Base-by-base conservation (phyloP, 1,284 basidiomycete genomes). In the Fomitiporia mediterranea region DNA sequence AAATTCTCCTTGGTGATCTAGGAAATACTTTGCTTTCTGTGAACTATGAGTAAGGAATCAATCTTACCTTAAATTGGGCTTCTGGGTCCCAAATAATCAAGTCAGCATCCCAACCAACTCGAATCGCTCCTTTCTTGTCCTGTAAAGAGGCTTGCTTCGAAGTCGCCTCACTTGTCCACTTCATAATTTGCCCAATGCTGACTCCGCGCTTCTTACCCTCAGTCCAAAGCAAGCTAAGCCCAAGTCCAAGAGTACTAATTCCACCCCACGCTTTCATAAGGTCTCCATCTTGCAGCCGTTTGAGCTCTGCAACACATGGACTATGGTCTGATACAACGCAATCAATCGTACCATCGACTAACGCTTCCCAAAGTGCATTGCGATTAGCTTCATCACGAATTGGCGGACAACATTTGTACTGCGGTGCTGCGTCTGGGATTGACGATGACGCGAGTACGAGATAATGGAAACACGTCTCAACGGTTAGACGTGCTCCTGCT, bases 391-490 rank as follows among this genome's bases (percentile, higher is more conserved):
- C 73, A 46, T 83, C 80, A 42, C 94, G 82, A 61, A 98, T 89
- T 2, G 94, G 94, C n/a, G 94, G 94, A 70, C 92, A 95, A 67
- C 94, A 97, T 69, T 98, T 97, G 80, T 89, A 92, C 68, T 91
- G 85, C 38, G 89, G 83, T 17, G 72, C 80, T 2, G 88, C 86
- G 57, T 78, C 70, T 4, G 90, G 91, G 50, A 90, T 81, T 55
- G 79, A 69, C 0, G 86, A 75, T 27, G 81, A 73, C 5, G 58
- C 55, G 17, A 92, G 78, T 62, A 83, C 83, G 35, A 96, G 81
- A 72, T 97, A 97, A 72, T 97, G 94, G 73, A 94, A 95, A 71
- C 93, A 96, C 0, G 94, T 97, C 74, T 97, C 94, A 55, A 93
- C 89, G 0, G 92, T 92, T 52, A 95, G 73, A 38, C 84, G 84